phyloP scores from a whole-genome alignment of 495 filamentous ascomycete species.

The Penicillium riverlandense region DNA sequence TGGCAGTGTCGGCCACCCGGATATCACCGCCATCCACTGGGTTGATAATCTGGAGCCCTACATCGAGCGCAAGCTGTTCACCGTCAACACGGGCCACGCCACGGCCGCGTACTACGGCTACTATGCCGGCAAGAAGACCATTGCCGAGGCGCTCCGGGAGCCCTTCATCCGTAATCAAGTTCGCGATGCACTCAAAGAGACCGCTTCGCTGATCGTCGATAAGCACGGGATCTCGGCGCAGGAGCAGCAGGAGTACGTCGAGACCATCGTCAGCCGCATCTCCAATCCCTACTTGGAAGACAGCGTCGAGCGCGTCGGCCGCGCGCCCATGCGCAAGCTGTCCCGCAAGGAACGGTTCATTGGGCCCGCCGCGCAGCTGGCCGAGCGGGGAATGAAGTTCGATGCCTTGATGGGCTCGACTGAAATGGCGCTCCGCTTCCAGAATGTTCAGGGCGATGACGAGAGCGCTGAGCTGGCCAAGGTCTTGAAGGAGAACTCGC shows the following conservation, averaged over 20 bases:
- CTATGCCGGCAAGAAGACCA: constrained; percentile 70
- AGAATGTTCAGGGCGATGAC: constrained; percentile 81
- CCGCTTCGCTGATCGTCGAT: constrained; percentile 70
- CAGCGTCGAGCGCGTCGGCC: constrained; percentile 88
- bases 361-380: constrained; percentile 78
- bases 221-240: constrained; percentile 73
- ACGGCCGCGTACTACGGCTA: constrained; percentile 96
- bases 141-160: constrained; percentile 75
- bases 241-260: constrained; percentile 83
- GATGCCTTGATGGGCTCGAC: constrained; percentile 65
- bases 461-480: constrained; percentile 77
- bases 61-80: constrained; percentile 98
- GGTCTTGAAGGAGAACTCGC: constrained; percentile 63
- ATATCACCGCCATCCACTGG: constrained; percentile 84
- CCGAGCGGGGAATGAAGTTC: constrained; percentile 65
- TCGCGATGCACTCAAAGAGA: constrained; percentile 68
- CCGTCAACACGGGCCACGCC: constrained; percentile 96
- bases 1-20: constrained; percentile 52
- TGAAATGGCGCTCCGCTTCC: constrained; percentile 86
- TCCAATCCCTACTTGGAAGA: constrained; percentile 93
- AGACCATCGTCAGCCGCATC: constrained; percentile 87
- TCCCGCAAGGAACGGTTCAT: constrained; percentile 91
- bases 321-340: constrained; percentile 88
- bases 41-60: constrained; percentile 87
- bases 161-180: constrained; percentile 66